Percentiles rank a stretch among this genome's conserved stretches.
phyloP scores from a whole-genome alignment of 306 rosid genomes.

The Acacia acuminata region DNA sequence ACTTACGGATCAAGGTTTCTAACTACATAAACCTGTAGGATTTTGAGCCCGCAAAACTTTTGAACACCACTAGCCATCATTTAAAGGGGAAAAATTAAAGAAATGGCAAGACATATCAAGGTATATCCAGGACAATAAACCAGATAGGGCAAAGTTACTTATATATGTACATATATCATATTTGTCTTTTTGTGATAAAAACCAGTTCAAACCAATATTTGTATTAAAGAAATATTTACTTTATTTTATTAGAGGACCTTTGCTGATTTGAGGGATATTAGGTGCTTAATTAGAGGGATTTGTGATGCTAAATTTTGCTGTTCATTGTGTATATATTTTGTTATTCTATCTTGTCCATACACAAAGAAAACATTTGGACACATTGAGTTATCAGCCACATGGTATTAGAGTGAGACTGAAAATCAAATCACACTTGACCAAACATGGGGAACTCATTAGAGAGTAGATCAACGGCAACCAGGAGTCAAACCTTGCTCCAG shows the following conservation, averaged over 20 bases:
- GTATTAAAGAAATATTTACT: background rate
- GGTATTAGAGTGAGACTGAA: background rate
- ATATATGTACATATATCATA: background rate
- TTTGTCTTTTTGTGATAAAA: background rate
- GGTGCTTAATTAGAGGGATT: background rate
- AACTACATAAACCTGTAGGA: slow-evolving; percentile 73
- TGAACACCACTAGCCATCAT: slow-evolving; percentile 17
- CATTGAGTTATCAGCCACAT: background rate
- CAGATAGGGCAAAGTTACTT: slow-evolving; percentile 5
- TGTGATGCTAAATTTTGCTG: background rate
- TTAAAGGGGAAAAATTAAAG: slow-evolving; percentile 3
- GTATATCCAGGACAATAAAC: slow-evolving; percentile 4
- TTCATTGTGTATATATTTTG: background rate
- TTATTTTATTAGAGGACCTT: too few species aligned
- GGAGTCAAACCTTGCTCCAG: background rate
- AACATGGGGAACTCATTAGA: background rate
- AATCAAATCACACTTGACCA: background rate
- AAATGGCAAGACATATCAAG: slow-evolving; percentile 21
- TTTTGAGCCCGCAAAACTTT: slow-evolving; percentile 64
- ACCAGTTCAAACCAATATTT: background rate
- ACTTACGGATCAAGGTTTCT: slow-evolving; percentile 78
- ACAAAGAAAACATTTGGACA: background rate
- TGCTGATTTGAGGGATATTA: background rate
- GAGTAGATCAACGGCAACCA: background rate
- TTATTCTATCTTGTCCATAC: background rate